Percentiles rank a stretch among this genome's conserved stretches.
Conservation (phyloP, 164 flowering plant genomes). For the Liriodendron chinense region DNA sequence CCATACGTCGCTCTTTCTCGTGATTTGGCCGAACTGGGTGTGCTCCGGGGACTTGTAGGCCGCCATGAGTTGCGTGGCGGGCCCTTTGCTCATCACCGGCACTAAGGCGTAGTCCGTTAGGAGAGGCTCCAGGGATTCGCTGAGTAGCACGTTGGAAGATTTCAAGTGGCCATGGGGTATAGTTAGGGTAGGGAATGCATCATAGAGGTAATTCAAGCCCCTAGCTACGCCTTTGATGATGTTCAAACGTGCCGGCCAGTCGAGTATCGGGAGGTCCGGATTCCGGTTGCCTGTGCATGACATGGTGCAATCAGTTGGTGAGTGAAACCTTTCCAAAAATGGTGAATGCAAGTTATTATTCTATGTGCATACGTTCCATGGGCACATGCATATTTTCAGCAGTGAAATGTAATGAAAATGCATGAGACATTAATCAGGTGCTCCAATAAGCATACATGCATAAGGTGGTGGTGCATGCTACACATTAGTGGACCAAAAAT, state of each 20-base stretch:
- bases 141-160: constrained; percentile 80
- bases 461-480: too few relatives aligned
- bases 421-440: too few relatives aligned
- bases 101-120: constrained; percentile 62
- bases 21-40: constrained; percentile 28
- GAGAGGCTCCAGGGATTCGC: constrained; percentile 43
- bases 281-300: constrained; percentile 7
- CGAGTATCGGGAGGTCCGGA: constrained; percentile 15
- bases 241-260: constrained; percentile 66
- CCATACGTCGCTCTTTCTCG: constrained; percentile 87
- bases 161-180: constrained; percentile 86
- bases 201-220: constrained; percentile 59
- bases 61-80: constrained; percentile 52
- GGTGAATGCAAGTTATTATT: background rate
- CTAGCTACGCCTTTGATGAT: constrained; percentile 74
- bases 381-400: background rate
- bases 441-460: too few relatives aligned
- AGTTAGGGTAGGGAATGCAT: constrained; percentile 55
- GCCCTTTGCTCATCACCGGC: constrained; percentile 57
- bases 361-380: background rate
- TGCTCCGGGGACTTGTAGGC: constrained; percentile 83
- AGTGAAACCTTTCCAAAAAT: background rate
- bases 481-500: too few relatives aligned
- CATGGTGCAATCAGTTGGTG: background rate
- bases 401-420: too few relatives aligned